Base-by-base conservation (phyloP, 805 yeast genomes). In the Saccharomycopsis babjevae region DNA sequence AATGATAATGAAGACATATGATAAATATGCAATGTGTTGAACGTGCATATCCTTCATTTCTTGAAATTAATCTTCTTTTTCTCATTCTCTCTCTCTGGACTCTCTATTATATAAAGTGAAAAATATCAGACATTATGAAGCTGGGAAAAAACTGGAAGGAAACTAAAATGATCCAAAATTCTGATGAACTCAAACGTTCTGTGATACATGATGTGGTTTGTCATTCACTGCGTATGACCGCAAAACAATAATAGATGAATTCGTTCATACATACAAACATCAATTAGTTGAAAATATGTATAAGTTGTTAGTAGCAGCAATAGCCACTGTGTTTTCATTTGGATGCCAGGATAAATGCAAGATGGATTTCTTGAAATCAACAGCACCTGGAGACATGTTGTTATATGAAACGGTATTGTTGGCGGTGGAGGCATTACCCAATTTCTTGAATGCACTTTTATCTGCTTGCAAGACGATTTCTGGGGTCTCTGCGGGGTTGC, bases 261-360 rank as follows among this genome's bases (percentile, higher is more conserved):
- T 74, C 87, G 68, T 85, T 78, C 10, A 34, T 34, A 32, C 38
- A 34, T 22, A 8, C 30, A 22, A 32, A 8, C 3, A 20, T 46
- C 52, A 46, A 22, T 20, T 46, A 59, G 94, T 86, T 61, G 93
- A 86, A 72, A 88, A 88, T 63, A 88, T 87, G 75, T 87, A 88
- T 68, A 89, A 80, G 76, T 94, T 94, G 77, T 94, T 96, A 25
- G 99, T 94, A 20, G 99, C 98, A 57, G 98, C 98, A 70, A 94
- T 89, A 52, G 99, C 99, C 67, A 94, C 96, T 58, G 94, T 85
- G 76, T 94, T 90, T 76, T 96, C 99, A 67, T 79, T 80, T 65
- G 99, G 99, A 78, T 94, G 99, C 99, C 99, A 94, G 72, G 97
- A 90, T 74, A 91, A 79, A 75, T 94, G 98, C 73, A 93, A 79